Conservation (phyloP, 306 rosid genomes). For the Acacia crassicarpa region DNA sequence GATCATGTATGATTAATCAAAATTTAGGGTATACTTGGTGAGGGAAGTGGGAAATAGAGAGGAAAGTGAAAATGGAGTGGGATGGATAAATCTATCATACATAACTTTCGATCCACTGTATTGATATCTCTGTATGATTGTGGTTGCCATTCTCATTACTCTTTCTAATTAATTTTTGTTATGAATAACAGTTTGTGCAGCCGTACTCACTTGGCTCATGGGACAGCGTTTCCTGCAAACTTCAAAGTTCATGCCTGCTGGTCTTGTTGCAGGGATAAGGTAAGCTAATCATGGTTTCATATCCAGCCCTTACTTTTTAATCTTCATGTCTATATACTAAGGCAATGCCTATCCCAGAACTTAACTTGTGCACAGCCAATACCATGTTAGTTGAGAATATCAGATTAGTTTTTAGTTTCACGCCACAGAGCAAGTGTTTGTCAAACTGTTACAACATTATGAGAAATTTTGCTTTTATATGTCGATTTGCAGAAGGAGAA, state of each 20-base stretch:
- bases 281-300: background rate
- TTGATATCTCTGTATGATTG: background rate
- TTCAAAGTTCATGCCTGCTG: constrained; percentile 73
- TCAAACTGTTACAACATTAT: background rate
- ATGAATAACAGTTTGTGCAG: constrained; percentile 51
- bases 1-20: background rate
- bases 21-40: background rate
- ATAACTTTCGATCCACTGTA: background rate
- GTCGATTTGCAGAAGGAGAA: background rate
- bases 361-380: background rate
- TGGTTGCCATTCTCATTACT: background rate
- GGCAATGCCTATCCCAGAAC: background rate
- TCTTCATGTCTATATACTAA: background rate
- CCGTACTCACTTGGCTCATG: constrained; percentile 54
- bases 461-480: background rate
- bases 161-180: constrained; percentile 12
- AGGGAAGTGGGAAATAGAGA: background rate
- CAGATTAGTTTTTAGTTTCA: background rate
- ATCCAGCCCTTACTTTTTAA: background rate
- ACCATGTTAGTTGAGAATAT: background rate
- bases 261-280: constrained; percentile 68
- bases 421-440: background rate
- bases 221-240: constrained; percentile 67
- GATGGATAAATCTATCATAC: background rate
- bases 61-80: constrained; percentile 2